phyloP scores from a whole-genome alignment of 192 early-diverging fungal genomes.

The Dimargaris cristalligena region DNA sequence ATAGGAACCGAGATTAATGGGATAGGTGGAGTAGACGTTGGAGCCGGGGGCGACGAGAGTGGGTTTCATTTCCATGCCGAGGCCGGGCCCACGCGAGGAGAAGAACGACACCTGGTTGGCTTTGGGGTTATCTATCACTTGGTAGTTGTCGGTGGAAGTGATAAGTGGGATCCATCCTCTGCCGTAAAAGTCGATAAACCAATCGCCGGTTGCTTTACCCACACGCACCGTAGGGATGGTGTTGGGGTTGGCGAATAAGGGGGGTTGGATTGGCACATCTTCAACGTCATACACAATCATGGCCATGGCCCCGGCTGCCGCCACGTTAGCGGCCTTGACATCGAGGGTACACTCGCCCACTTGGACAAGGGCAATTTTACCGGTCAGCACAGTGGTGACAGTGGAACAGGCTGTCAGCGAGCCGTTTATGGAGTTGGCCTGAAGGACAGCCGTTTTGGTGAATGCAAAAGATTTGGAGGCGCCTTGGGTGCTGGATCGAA shows the following conservation, averaged over 20 bases:
- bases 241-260: constrained; percentile 1
- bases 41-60: constrained; percentile 43
- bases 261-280: background rate
- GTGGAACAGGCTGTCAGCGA: constrained; percentile 37
- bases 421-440: constrained; percentile 24
- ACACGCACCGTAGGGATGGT: constrained; percentile 18
- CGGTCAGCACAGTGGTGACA: constrained; percentile 20
- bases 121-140: constrained; percentile 15
- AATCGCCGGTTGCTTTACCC: constrained; percentile 28
- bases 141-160: constrained; percentile 27
- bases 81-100: constrained; percentile 55
- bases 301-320: constrained; percentile 38
- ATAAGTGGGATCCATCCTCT: constrained; percentile 19
- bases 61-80: constrained; percentile 47
- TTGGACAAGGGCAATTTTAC: constrained; percentile 41
- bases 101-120: constrained; percentile 51
- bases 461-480: constrained; percentile 8
- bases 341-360: constrained; percentile 53
- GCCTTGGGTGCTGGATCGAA: constrained; percentile 12
- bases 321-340: constrained; percentile 37
- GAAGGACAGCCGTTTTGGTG: constrained; percentile 21
- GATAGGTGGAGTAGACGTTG: constrained; percentile 42
- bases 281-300: constrained; percentile 47
- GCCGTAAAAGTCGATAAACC: constrained; percentile 18
- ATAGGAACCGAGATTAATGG: constrained; percentile 32